Evolutionary conservation across 768 basidiomycete genomes (phyloP).

Genomic region (Cyclocybe cylindracea): DNA sequence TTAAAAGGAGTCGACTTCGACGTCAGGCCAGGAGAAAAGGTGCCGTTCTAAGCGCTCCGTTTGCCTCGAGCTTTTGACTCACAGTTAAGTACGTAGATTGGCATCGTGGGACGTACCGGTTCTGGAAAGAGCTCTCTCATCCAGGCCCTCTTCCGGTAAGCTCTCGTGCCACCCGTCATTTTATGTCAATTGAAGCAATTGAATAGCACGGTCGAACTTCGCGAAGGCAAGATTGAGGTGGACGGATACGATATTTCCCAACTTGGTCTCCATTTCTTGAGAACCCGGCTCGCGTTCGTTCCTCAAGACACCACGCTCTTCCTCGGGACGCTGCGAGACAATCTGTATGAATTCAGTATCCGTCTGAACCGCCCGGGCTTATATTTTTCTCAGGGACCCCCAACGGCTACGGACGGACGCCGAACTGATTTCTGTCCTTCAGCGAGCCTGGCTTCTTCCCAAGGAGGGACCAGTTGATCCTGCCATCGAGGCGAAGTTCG

Average conservation of each 20-base stretch:
- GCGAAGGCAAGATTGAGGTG: constrained; percentile 56
- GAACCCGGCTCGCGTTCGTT: constrained; percentile 61
- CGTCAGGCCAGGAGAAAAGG: constrained; percentile 66
- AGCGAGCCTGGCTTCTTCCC: constrained; percentile 61
- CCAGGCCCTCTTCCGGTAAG: constrained; percentile 56
- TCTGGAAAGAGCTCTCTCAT: constrained; percentile 58
- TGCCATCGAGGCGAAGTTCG: constrained; percentile 64
- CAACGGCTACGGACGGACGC: constrained; percentile 54
- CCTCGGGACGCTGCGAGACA: constrained; percentile 44
- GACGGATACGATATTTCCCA: constrained; percentile 52
- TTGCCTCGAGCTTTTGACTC: not conserved
- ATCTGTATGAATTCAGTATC: constrained; percentile 28
- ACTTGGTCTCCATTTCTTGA: constrained; percentile 54
- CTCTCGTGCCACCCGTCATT: not conserved
- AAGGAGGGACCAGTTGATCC: constrained; percentile 45
- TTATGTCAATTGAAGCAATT: not conserved
- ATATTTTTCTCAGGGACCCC: constrained; percentile 46
- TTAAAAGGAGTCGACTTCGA: constrained; percentile 60
- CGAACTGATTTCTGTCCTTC: constrained; percentile 61
- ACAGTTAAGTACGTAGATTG: constrained; percentile 29
- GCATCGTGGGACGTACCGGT: constrained; percentile 50
- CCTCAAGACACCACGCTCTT: constrained; percentile 64
- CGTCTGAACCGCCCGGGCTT: not conserved
- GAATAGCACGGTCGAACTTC: constrained; percentile 58
- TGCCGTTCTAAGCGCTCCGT: constrained; percentile 18